Evolutionary conservation across 108 stramenopile genomes (phyloP).

Genomic region (Nitzschia inconspicua): DNA sequence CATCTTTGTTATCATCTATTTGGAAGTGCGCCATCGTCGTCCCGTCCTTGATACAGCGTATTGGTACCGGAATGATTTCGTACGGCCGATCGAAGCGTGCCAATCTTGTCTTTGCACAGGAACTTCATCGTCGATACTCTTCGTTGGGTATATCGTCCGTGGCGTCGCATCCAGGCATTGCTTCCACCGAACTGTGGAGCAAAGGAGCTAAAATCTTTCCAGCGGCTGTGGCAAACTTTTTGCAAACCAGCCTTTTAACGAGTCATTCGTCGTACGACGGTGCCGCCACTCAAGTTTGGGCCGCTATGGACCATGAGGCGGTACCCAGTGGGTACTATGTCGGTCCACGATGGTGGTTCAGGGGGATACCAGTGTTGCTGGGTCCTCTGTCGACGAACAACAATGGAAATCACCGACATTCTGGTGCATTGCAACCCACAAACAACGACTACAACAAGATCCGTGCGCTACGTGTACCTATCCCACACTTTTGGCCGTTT

Average conservation of each 20-base stretch:
- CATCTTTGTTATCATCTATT: background rate
- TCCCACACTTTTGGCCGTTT: background rate
- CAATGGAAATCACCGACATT: no score
- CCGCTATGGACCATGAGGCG: conserved; percentile 1
- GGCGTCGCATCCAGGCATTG: conserved; percentile 17
- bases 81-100: conserved; percentile 18
- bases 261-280: conserved; percentile 13
- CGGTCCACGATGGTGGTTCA: conserved; percentile 2
- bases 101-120: conserved; percentile 6
- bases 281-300: conserved; percentile 5
- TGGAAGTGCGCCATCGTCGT: no score
- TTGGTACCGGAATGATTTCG: background rate
- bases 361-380: background rate
- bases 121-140: conserved; percentile 2
- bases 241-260: no score
- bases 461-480: background rate
- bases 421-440: no score
- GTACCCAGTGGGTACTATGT: conserved; percentile 14
- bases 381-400: no score
- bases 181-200: background rate
- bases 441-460: no score
- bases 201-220: background rate
- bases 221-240: background rate
- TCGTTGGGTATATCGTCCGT: background rate
- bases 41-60: no score